Evolutionary conservation across 176 grass and related monocot genomes (phyloP).

Genomic region (Aegilops tauschii): DNA sequence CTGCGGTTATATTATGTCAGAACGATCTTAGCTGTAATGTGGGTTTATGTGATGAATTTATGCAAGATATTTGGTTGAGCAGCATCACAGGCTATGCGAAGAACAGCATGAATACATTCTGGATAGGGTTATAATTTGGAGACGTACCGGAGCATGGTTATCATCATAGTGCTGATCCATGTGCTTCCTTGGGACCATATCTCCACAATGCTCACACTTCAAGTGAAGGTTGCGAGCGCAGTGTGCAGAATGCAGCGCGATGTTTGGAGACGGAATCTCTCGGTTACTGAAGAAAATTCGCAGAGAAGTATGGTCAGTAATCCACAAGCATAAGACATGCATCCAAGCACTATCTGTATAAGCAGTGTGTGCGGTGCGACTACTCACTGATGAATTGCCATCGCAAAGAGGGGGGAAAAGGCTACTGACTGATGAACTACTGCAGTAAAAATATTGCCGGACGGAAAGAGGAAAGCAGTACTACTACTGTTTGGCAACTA

Average conservation of each 20-base stretch:
- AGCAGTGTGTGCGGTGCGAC: background rate
- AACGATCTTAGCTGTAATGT: background rate
- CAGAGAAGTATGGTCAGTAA: background rate
- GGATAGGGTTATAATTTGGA: background rate
- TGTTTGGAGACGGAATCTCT: conserved; percentile 56
- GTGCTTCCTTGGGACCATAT: conserved; percentile 62
- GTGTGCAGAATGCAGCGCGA: conserved; percentile 58
- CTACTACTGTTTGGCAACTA: no score
- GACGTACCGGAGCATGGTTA: conserved; percentile 59
- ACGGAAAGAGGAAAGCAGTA: no score
- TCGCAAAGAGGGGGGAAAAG: no score
- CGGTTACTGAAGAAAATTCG: conserved; percentile 33
- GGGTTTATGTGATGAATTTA: background rate
- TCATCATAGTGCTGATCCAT: conserved; percentile 64
- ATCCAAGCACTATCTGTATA: background rate
- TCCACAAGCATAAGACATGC: background rate
- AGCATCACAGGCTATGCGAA: background rate
- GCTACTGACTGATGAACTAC: no score
- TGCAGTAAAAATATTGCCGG: no score
- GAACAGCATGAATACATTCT: background rate
- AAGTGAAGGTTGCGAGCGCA: conserved; percentile 60
- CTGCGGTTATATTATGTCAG: background rate
- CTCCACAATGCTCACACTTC: conserved; percentile 58
- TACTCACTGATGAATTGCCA: no score
- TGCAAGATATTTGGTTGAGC: background rate